phyloP scores from a whole-genome alignment of 2,329 filamentous ascomycete species.

The Colletotrichum higginsianum region DNA sequence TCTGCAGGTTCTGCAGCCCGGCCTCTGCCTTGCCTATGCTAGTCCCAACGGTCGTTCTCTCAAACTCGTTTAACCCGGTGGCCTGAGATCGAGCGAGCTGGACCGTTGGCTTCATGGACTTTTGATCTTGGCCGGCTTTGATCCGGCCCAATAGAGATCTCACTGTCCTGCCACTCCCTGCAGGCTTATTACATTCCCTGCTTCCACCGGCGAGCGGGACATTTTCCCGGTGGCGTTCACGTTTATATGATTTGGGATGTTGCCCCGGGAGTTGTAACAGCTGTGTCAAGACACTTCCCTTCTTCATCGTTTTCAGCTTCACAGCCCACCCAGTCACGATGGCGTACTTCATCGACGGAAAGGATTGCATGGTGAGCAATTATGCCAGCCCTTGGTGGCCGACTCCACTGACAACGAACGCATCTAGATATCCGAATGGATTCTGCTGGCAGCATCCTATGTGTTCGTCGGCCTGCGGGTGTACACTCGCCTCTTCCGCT shows the following conservation, averaged over 20 bases:
- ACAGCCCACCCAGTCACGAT: conserved; percentile 30
- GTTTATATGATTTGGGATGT: conserved; percentile 15
- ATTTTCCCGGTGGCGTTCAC: background rate
- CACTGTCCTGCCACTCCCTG: background rate
- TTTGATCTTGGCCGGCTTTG: background rate
- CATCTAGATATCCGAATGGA: conserved; percentile 52
- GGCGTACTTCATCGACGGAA: conserved; percentile 46
- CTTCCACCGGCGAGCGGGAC: background rate
- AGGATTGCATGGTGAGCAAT: conserved; percentile 46
- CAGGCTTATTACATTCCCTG: background rate
- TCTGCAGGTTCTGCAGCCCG: conserved; percentile 19
- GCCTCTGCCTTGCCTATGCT: conserved; percentile 7
- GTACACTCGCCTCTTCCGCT: conserved; percentile 51
- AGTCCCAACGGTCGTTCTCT: conserved; percentile 18
- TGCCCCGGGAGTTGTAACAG: background rate
- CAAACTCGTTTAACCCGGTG: background rate
- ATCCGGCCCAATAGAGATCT: conserved; percentile 13
- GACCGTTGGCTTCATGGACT: too few relatives aligned
- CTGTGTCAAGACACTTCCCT: background rate
- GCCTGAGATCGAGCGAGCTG: background rate
- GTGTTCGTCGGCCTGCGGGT: conserved; percentile 50
- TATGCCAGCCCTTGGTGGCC: background rate
- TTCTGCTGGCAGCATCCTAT: conserved; percentile 47
- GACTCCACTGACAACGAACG: background rate
- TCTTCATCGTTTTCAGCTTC: background rate